Evolutionary conservation across 768 basidiomycete genomes (phyloP).

Genomic region (Collybiopsis confluens): DNA sequence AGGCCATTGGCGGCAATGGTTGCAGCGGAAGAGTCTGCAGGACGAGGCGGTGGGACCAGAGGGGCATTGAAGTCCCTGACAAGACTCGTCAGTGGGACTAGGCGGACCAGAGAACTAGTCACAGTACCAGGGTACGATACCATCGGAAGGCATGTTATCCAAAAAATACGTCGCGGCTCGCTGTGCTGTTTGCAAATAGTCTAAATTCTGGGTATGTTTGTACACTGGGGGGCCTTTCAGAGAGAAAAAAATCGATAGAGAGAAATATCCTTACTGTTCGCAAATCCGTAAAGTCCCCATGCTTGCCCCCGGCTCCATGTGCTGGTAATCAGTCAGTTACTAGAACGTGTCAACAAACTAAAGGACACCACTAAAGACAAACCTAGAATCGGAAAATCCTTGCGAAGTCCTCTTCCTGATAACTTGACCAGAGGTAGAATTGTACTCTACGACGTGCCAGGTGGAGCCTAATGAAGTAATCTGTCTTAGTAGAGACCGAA

Average conservation of each 20-base stretch:
- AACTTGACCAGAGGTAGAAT: slow-evolving; percentile 59
- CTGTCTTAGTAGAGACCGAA: background rate
- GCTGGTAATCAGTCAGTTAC: slow-evolving; percentile 24
- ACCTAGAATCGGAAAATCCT: slow-evolving; percentile 52
- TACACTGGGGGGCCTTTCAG: slow-evolving; percentile 42
- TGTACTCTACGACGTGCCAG: slow-evolving; percentile 66
- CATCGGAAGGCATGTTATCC: slow-evolving; percentile 50
- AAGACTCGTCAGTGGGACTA: background rate
- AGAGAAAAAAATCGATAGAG: background rate
- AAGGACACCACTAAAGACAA: background rate
- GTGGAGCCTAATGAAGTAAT: slow-evolving; percentile 32
- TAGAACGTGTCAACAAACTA: background rate
- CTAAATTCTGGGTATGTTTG: slow-evolving; percentile 41
- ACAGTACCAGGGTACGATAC: slow-evolving; percentile 64
- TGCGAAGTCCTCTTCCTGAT: slow-evolving; percentile 54
- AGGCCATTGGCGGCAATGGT: slow-evolving; percentile 59
- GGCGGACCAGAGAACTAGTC: background rate
- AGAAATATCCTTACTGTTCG: slow-evolving; percentile 50
- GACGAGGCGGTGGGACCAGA: slow-evolving; percentile 13
- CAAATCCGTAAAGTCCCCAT: slow-evolving; percentile 69
- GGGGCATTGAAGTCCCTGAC: slow-evolving; percentile 74
- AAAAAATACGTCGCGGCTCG: slow-evolving; percentile 59
- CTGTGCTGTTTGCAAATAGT: slow-evolving; percentile 59
- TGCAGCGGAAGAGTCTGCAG: slow-evolving; percentile 69
- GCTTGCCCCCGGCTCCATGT: slow-evolving; percentile 75